Percentiles rank a stretch among this genome's conserved stretches.
These are phyloP conservation scores for Zangia roseola DNA, from an alignment of 768 basidiomycete species.

Conservation along the genomic window DNA sequence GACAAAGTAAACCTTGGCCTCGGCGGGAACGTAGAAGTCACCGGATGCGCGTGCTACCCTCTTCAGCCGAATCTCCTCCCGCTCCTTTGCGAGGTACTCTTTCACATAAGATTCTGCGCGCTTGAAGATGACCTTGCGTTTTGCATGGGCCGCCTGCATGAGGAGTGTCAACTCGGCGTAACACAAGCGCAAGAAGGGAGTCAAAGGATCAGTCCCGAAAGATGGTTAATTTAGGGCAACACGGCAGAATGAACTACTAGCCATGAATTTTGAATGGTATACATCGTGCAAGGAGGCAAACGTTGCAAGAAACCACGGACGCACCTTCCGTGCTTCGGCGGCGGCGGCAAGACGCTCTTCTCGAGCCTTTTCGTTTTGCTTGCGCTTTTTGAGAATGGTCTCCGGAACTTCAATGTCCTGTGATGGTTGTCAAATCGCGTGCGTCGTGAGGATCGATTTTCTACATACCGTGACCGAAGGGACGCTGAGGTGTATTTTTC, in stretches of 20 bases:
- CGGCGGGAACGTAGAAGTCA: slow-evolving; percentile 96
- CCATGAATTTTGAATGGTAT: slow-evolving; percentile 71
- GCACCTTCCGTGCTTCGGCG: slow-evolving; percentile 84
- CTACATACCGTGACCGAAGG: slow-evolving; percentile 46
- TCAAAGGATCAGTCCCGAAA: slow-evolving; percentile 67
- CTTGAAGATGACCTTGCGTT: slow-evolving; percentile 99
- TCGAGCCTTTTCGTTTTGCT: slow-evolving; percentile 94
- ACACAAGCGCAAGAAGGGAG: neutral
- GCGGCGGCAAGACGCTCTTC: slow-evolving; percentile 90
- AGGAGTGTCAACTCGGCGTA: slow-evolving; percentile 15
- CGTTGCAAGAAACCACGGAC: slow-evolving; percentile 23
- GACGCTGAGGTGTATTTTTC: slow-evolving; percentile 32
- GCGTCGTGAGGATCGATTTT: neutral
- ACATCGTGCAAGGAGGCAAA: slow-evolving; percentile 58
- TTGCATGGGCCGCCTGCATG: slow-evolving; percentile 76
- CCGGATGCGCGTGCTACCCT: slow-evolving; percentile 87
- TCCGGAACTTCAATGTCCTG: slow-evolving; percentile 96
- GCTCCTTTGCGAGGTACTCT: slow-evolving; percentile 91
- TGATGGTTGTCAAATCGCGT: slow-evolving; percentile 15
- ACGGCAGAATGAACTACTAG: slow-evolving; percentile 66
- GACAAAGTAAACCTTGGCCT: slow-evolving; percentile 97
- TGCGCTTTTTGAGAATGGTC: slow-evolving; percentile 99
- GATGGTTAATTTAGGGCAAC: slow-evolving; percentile 86
- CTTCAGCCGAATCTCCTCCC: slow-evolving; percentile 95
- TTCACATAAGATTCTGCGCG: slow-evolving; percentile 97